Evolutionary conservation across 1,139 yeast genomes (phyloP).

Genomic region (Suhomyces terraborum): DNA sequence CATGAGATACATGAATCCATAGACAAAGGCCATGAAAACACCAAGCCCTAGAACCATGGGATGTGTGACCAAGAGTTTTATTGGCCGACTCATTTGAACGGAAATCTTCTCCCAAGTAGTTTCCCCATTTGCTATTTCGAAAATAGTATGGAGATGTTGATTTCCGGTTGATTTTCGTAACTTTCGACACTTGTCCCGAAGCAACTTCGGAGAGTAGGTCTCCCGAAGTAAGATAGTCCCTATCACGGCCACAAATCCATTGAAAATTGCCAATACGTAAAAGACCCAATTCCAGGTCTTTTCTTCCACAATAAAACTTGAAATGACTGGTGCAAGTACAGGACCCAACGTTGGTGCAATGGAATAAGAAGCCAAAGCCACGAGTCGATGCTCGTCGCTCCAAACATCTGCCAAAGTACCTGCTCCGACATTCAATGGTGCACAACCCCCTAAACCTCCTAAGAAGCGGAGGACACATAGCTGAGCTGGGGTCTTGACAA

Average conservation of each 20-base stretch:
- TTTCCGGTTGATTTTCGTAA: conserved; percentile 55
- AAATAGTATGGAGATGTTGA: conserved; percentile 56
- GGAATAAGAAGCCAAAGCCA: conserved; percentile 61
- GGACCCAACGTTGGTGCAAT: conserved; percentile 55
- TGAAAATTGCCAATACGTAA: conserved; percentile 58
- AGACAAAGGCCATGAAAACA: conserved; percentile 61
- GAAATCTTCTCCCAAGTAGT: conserved; percentile 32
- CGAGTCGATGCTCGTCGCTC: conserved; percentile 51
- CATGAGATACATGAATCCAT: conserved; percentile 64
- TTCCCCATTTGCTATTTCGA: conserved; percentile 48
- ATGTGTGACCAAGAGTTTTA: conserved; percentile 52
- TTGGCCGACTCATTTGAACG: conserved; percentile 52
- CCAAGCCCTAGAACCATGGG: conserved; percentile 68
- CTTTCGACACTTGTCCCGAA: conserved; percentile 47
- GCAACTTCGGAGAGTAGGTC: conserved; percentile 59
- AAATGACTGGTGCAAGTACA: conserved; percentile 37
- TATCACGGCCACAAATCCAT: conserved; percentile 46
- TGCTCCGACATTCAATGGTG: conserved; percentile 71
- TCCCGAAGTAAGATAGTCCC: conserved; percentile 52
- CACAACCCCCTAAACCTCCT: conserved; percentile 68
- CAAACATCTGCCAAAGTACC: conserved; percentile 68
- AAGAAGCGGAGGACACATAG: conserved; percentile 59
- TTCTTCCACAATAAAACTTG: conserved; percentile 29
- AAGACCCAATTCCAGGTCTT: conserved; percentile 63
- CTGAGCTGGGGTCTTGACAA: conserved; percentile 53